Evolutionary conservation across 1,139 yeast genomes (phyloP).

Genomic region (Yamadazyma taylorii): DNA sequence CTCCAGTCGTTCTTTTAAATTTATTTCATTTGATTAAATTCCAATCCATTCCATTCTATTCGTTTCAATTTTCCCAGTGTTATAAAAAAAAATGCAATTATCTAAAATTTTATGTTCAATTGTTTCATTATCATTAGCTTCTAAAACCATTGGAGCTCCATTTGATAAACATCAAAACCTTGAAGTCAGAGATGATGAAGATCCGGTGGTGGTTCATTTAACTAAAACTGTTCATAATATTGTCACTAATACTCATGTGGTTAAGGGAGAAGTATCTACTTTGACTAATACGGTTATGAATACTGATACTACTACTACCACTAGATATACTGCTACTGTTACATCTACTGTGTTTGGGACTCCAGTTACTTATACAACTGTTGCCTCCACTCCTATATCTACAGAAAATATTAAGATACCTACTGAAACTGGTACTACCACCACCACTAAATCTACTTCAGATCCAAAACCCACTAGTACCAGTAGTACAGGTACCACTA

Average conservation of each 20-base stretch:
- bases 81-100: slow-evolving; percentile 29
- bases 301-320: slow-evolving; percentile 39
- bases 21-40: slow-evolving; percentile 13
- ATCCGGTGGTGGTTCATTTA: slow-evolving; percentile 34
- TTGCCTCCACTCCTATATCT: slow-evolving; percentile 36
- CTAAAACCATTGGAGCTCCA: slow-evolving; percentile 31
- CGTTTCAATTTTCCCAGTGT: no score
- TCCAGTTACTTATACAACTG: slow-evolving; percentile 40
- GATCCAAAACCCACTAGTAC: not conserved
- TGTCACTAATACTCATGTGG: slow-evolving; percentile 34
- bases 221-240: slow-evolving; percentile 38
- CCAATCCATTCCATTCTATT: no score
- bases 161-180: slow-evolving; percentile 13
- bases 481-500: slow-evolving; percentile 3
- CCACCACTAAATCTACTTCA: slow-evolving; percentile 9
- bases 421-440: slow-evolving; percentile 7
- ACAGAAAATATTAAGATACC: slow-evolving; percentile 14
- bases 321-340: slow-evolving; percentile 48
- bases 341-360: slow-evolving; percentile 45
- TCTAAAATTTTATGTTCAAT: slow-evolving; percentile 28
- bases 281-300: slow-evolving; percentile 29
- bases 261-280: slow-evolving; percentile 32
- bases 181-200: slow-evolving; percentile 30
- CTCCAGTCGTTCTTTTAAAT: slow-evolving; percentile 24
- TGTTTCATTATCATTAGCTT: slow-evolving; percentile 19